These are phyloP conservation scores for Prunus davidiana DNA, from an alignment of 306 rosid genomes.

Conservation along the genomic window DNA sequence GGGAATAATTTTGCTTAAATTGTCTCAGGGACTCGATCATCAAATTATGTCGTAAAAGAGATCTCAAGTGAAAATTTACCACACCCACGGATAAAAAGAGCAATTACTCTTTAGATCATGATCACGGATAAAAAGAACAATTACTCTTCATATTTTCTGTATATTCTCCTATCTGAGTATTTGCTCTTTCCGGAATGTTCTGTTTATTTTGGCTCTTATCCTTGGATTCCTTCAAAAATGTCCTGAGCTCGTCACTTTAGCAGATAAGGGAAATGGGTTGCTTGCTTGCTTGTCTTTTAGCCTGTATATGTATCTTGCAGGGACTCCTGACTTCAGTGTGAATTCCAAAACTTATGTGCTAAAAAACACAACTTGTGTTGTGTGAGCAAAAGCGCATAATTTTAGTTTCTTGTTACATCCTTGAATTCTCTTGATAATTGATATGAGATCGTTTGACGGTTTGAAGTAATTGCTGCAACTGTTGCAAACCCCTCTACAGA, in stretches of 20 bases:
- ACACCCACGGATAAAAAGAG: too few species aligned
- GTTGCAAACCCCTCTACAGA: background rate
- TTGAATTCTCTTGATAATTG: background rate
- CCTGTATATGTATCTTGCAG: conserved; percentile 11
- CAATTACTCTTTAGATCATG: too few species aligned
- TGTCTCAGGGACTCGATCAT: too few species aligned
- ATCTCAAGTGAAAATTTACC: too few species aligned
- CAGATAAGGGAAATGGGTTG: conserved; percentile 9
- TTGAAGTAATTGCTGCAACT: background rate
- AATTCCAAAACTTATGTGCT: conserved; percentile 3
- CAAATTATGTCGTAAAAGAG: too few species aligned
- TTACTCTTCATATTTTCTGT: too few species aligned
- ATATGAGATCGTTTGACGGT: background rate
- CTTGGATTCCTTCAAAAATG: too few species aligned
- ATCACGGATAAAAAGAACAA: too few species aligned
- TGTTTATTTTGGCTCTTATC: background rate
- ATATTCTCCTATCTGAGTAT: conserved; percentile 17
- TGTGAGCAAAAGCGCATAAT: background rate
- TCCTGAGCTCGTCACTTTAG: background rate
- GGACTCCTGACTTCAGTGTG: conserved; percentile 2
- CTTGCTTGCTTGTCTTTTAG: conserved; percentile 5
- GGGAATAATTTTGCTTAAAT: too few species aligned
- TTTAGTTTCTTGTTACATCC: background rate
- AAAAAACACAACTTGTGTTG: background rate
- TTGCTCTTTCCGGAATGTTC: background rate